Evolutionary conservation across 495 filamentous ascomycete genomes (phyloP).

Genomic region (Podospora tetraspora): DNA sequence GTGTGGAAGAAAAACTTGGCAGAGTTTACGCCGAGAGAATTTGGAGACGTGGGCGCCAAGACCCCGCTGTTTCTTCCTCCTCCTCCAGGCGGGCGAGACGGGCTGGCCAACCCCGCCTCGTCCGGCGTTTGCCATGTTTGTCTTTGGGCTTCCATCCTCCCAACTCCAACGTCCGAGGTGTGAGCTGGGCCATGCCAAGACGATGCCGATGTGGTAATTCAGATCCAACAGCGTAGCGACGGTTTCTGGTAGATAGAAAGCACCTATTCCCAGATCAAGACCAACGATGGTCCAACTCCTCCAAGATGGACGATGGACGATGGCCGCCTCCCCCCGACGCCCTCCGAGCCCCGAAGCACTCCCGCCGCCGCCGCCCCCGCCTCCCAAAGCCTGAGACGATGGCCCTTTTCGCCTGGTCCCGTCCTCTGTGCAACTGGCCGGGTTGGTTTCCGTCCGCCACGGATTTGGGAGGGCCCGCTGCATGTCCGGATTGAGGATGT

Average conservation of each 20-base stretch:
- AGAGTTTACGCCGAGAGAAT: neutral
- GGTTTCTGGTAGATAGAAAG: neutral
- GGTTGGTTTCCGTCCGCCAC: neutral
- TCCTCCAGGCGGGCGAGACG: neutral
- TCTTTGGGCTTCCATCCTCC: neutral
- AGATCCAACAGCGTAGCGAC: neutral
- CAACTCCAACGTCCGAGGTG: neutral
- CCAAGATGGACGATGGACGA: neutral
- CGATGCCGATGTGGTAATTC: neutral
- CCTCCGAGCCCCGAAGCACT: neutral
- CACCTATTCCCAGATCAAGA: neutral
- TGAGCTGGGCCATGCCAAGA: neutral
- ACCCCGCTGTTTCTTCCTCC: neutral
- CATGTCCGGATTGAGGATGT: neutral
- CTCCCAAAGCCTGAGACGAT: neutral
- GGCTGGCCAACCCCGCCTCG: neutral
- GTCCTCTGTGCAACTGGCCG: neutral
- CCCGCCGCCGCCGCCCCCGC: neutral
- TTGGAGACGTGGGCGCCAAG: neutral
- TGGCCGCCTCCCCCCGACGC: neutral
- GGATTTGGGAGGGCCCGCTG: neutral
- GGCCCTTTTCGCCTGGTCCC: neutral
- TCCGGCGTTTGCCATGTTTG: neutral
- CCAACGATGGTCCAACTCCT: neutral
- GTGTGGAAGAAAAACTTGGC: neutral